Percentiles rank a stretch among this genome's conserved stretches.
Conservation (phyloP, 495 filamentous ascomycete genomes). For the Xylaria grammica region DNA sequence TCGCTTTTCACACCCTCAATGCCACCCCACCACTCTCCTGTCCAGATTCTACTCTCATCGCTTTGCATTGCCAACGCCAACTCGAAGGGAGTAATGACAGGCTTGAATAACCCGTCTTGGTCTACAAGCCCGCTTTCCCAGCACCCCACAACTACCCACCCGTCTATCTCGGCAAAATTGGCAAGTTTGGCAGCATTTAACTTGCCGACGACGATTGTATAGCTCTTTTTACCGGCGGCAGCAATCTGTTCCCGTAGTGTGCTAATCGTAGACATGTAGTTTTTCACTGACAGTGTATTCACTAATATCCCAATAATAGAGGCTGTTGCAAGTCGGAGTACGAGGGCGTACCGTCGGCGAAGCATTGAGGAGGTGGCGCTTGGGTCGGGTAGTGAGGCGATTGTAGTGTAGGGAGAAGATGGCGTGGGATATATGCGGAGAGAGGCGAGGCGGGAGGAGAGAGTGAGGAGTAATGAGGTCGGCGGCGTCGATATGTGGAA, state of each 20-base stretch:
- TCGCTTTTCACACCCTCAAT: slow-evolving; percentile 60
- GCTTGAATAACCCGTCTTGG: slow-evolving; percentile 77
- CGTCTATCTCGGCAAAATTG: slow-evolving; percentile 93
- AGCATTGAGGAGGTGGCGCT: slow-evolving; percentile 58
- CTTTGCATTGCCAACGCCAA: slow-evolving; percentile 72
- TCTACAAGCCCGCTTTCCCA: slow-evolving; percentile 94
- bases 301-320: slow-evolving; percentile 91
- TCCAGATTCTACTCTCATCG: slow-evolving; percentile 76
- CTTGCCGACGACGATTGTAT: slow-evolving; percentile 96
- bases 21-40: slow-evolving; percentile 75
- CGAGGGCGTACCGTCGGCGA: slow-evolving; percentile 83
- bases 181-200: slow-evolving; percentile 94
- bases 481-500: slow-evolving; percentile 93
- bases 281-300: slow-evolving; percentile 89
- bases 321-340: slow-evolving; percentile 79
- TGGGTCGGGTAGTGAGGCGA: slow-evolving; percentile 46
- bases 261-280: slow-evolving; percentile 82
- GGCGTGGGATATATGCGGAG: slow-evolving; percentile 78
- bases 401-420: slow-evolving; percentile 52
- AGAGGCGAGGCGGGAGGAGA: slow-evolving; percentile 77
- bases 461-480: slow-evolving; percentile 80
- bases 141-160: slow-evolving; percentile 97
- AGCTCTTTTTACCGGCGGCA: slow-evolving; percentile 85
- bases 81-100: slow-evolving; percentile 92
- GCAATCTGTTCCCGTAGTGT: slow-evolving; percentile 72